Evolutionary conservation across 352 stramenopile species (phyloP).

Genomic region (Thalassiosira gravida): DNA sequence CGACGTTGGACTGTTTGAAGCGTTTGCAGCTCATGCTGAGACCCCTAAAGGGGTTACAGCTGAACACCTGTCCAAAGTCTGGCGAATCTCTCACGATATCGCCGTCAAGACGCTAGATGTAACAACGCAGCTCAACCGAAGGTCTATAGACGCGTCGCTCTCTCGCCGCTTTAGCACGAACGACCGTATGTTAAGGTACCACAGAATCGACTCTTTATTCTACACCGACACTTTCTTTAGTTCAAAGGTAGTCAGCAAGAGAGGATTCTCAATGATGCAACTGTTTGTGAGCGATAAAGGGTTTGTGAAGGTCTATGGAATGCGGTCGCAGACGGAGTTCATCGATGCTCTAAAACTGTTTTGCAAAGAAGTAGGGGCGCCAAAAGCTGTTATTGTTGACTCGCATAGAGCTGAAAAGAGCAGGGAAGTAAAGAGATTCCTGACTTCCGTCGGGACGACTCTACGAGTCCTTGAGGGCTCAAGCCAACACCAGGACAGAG

Average conservation of each 20-base stretch:
- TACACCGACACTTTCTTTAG: conserved; percentile 59
- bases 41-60: conserved; percentile 17
- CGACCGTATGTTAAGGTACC: conserved; percentile 36
- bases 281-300: conserved; percentile 56
- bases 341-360: conserved; percentile 36
- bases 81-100: conserved; percentile 17
- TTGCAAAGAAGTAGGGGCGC: conserved; percentile 53
- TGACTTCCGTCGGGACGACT: conserved; percentile 37
- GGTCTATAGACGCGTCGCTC: conserved; percentile 13
- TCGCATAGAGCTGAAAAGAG: conserved; percentile 27
- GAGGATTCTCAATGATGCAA: conserved; percentile 46
- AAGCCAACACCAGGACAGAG: conserved; percentile 38
- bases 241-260: conserved; percentile 35
- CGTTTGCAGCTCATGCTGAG: neutral
- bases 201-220: conserved; percentile 36
- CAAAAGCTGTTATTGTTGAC: conserved; percentile 39
- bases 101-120: neutral
- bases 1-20: neutral
- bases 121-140: conserved; percentile 37
- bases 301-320: conserved; percentile 32
- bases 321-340: conserved; percentile 38
- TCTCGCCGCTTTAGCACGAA: conserved; percentile 50
- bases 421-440: conserved; percentile 26
- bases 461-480: conserved; percentile 27
- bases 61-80: conserved; percentile 42